Percentiles rank a stretch among this genome's conserved stretches.
Evolutionary conservation across 1,139 yeast genomes (phyloP).

Genomic region (Oligophagozyma castellii): DNA sequence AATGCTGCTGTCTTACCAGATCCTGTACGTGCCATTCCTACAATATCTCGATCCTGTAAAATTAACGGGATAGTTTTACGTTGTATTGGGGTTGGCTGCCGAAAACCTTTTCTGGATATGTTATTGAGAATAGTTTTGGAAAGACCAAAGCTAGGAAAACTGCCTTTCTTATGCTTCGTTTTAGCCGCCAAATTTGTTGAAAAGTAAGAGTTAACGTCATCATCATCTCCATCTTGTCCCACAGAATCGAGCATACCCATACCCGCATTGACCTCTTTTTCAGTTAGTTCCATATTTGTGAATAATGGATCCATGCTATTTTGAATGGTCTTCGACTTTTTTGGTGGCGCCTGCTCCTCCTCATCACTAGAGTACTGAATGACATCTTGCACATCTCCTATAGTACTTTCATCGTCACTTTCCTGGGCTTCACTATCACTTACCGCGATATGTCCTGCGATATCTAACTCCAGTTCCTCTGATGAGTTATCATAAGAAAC

Average conservation of each 20-base stretch:
- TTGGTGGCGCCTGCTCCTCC: slow-evolving; percentile 34
- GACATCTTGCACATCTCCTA: slow-evolving; percentile 42
- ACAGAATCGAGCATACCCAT: slow-evolving; percentile 27
- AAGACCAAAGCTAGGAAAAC: slow-evolving; percentile 84
- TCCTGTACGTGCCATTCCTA: slow-evolving; percentile 99
- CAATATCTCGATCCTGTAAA: slow-evolving; percentile 81
- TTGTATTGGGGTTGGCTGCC: slow-evolving; percentile 96
- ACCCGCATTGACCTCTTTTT: too few species aligned
- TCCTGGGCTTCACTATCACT: slow-evolving; percentile 30
- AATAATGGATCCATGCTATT: too few species aligned
- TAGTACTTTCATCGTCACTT: slow-evolving; percentile 31
- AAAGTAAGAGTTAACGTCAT: slow-evolving; percentile 34
- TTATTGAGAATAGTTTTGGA: slow-evolving; percentile 58
- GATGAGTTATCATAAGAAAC: not conserved
- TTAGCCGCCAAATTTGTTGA: slow-evolving; percentile 25
- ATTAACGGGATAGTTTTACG: slow-evolving; percentile 87
- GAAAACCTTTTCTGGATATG: slow-evolving; percentile 74
- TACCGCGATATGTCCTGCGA: slow-evolving; percentile 50
- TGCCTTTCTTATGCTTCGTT: slow-evolving; percentile 62
- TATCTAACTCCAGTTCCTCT: slow-evolving; percentile 35
- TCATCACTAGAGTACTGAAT: slow-evolving; percentile 29
- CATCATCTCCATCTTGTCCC: slow-evolving; percentile 32
- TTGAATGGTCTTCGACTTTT: slow-evolving; percentile 13
- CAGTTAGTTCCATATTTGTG: slow-evolving; percentile 6
- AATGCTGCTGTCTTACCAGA: slow-evolving; percentile 99